Evolutionary conservation across 2,329 filamentous ascomycete species (phyloP), one percentile per base, ranked within the genome.

Genomic region (Botrytis tulipae): DNA sequence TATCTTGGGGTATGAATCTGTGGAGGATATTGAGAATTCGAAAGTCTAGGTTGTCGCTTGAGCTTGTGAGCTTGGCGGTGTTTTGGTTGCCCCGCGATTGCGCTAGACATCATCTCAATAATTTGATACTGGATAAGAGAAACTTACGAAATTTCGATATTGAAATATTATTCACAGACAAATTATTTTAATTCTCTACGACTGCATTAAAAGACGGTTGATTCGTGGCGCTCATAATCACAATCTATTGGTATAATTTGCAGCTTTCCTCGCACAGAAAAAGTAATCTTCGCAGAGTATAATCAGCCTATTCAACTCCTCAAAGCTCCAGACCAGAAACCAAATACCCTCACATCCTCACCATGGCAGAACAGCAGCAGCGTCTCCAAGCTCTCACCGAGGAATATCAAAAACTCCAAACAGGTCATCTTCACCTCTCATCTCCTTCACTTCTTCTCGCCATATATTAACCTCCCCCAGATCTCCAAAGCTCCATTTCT

Each of bases 391-490:
- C 87, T 71, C 88, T 98, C 61, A 94, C 94, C 0, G 94, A 98
- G 70, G 92, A 97, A 77, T 98, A 92, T 82, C 92, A 95, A 81
- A 91, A 92, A 81, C 86, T 98, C 42, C 95, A 98, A 84, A 90
- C 91, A 83, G 94, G 94, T 93, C 9, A 48, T 40, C 48, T 8
- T 48, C 51, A 44, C 51, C n/a, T 16, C 20, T 22, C 46, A 9
- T 6, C 46, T 48, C 10, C 54, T 9, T 37, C 25, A 5, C 59
- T 12, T 22, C 12, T 37, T 71, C 63, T 44, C 54, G 22, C 35
- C 25, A 22, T 57, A 73, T 73, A n/a, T 42, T 46, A 25, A 54
- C 46, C 37, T 42, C n/a, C 6, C 51, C 4, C 18, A 97, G 96
- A 98, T 78, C 88, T 98, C 72, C 92, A 94, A 82, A 88, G 86